These are phyloP conservation scores for Ailanthus altissimus DNA, from an alignment of 345 rosid species.

Conservation along the genomic window DNA sequence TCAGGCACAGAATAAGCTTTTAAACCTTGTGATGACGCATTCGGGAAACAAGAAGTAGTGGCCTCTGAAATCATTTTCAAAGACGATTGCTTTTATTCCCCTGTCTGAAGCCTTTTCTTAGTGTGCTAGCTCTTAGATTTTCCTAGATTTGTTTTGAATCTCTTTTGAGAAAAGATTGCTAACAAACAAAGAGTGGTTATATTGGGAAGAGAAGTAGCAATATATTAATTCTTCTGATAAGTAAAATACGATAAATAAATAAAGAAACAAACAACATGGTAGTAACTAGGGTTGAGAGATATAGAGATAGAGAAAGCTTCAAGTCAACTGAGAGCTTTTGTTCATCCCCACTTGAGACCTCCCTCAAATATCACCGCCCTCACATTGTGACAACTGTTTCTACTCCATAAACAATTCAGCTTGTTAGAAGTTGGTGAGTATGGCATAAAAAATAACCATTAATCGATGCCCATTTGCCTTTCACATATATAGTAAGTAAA, in stretches of 20 bases:
- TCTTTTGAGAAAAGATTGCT: background rate
- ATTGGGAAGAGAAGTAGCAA: background rate
- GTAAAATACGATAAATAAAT: background rate
- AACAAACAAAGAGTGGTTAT: background rate
- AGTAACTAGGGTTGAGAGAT: background rate
- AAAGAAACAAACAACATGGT: too few species aligned
- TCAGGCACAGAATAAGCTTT: slow-evolving; percentile 28
- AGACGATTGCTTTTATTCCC: background rate
- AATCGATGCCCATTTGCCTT: background rate
- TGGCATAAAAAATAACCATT: background rate
- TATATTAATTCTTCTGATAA: background rate
- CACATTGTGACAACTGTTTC: slow-evolving; percentile 14
- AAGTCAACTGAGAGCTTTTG: slow-evolving; percentile 51
- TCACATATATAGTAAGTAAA: too few species aligned
- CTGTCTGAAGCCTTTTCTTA: background rate
- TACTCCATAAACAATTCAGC: background rate
- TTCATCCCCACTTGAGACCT: slow-evolving; percentile 59
- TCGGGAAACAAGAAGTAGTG: slow-evolving; percentile 29
- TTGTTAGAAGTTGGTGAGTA: background rate
- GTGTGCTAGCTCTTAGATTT: too few species aligned
- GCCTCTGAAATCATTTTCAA: slow-evolving; percentile 34
- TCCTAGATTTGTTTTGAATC: slow-evolving; percentile 3
- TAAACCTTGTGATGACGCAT: slow-evolving; percentile 24
- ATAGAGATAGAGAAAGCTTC: slow-evolving; percentile 4
- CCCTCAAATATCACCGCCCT: slow-evolving; percentile 44